Percentiles rank a stretch among this genome's conserved stretches.
Conservation (phyloP, 805 yeast genomes). For the Barnettozyma vustinii region DNA sequence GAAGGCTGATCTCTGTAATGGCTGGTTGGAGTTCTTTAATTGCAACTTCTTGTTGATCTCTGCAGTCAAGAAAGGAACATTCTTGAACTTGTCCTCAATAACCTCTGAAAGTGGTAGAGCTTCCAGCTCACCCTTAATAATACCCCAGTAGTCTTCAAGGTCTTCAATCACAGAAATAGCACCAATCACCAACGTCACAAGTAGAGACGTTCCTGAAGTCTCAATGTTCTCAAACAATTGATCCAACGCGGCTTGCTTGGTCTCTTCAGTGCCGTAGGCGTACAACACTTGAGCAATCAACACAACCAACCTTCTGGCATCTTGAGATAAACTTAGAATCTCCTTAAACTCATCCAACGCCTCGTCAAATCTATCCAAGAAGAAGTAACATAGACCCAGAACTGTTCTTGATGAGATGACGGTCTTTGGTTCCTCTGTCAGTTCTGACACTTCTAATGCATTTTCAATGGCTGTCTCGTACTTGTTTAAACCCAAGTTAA, state of each 20-base stretch:
- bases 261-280: slow-evolving; percentile 69
- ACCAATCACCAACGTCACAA: slow-evolving; percentile 70
- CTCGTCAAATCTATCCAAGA: slow-evolving; percentile 52
- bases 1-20: slow-evolving; percentile 68
- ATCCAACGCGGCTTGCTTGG: slow-evolving; percentile 78
- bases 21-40: slow-evolving; percentile 12
- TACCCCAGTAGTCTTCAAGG: slow-evolving; percentile 50
- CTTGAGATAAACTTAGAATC: slow-evolving; percentile 52
- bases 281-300: slow-evolving; percentile 75
- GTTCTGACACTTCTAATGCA: slow-evolving; percentile 49
- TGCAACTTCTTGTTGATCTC: slow-evolving; percentile 43
- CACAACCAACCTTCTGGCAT: slow-evolving; percentile 61
- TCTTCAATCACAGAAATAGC: slow-evolving; percentile 69
- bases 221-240: slow-evolving; percentile 67
- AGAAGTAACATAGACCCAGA: slow-evolving; percentile 68
- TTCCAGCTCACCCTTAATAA: slow-evolving; percentile 62
- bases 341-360: slow-evolving; percentile 63
- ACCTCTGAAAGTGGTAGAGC: slow-evolving; percentile 42
- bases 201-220: slow-evolving; percentile 57
- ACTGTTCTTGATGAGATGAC: slow-evolving; percentile 58
- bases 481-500: slow-evolving; percentile 53
- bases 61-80: slow-evolving; percentile 54
- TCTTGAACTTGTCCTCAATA: slow-evolving; percentile 43
- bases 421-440: slow-evolving; percentile 33
- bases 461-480: slow-evolving; percentile 56